phyloP scores from a whole-genome alignment of 495 filamentous ascomycete genomes.

The Jackrogersella minutella region DNA sequence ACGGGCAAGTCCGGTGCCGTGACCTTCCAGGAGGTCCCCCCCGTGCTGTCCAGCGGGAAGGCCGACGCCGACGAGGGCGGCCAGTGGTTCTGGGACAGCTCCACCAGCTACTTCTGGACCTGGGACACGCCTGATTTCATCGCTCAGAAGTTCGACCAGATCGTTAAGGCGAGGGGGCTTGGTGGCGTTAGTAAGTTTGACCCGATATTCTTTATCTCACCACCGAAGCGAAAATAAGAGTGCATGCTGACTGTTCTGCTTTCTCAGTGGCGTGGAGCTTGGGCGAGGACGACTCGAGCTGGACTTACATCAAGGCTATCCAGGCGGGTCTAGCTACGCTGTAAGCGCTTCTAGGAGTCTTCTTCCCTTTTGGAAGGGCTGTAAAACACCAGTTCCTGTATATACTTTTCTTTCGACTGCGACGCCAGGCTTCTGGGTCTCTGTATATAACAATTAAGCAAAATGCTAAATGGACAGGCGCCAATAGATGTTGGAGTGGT shows the following conservation, averaged over 20 bases:
- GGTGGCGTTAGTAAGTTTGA: slow-evolving; percentile 63
- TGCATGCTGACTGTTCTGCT: slow-evolving; percentile 21
- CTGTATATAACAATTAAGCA: slow-evolving; percentile 22
- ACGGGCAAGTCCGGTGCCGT: slow-evolving; percentile 64
- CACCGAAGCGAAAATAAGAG: not conserved
- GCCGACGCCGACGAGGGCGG: slow-evolving; percentile 63
- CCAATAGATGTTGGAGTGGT: not conserved
- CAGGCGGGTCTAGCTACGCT: slow-evolving; percentile 52
- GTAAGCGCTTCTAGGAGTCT: slow-evolving; percentile 7
- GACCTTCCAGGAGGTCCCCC: slow-evolving; percentile 53
- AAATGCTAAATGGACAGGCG: not conserved
- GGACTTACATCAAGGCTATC: slow-evolving; percentile 63
- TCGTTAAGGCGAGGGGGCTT: slow-evolving; percentile 62
- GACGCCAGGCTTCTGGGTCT: not conserved
- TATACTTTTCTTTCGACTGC: slow-evolving; percentile 4
- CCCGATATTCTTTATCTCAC: not conserved
- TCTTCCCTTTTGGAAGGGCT: not conserved
- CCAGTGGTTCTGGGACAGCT: slow-evolving; percentile 67
- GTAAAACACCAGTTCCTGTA: slow-evolving; percentile 19
- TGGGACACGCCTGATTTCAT: slow-evolving; percentile 71
- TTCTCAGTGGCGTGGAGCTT: slow-evolving; percentile 62
- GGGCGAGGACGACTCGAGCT: slow-evolving; percentile 67
- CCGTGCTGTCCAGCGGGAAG: slow-evolving; percentile 45
- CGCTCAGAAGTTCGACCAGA: slow-evolving; percentile 64
- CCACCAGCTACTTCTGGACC: slow-evolving; percentile 67